These are phyloP conservation scores for Diaporthe nobilis DNA, from an alignment of 2,329 filamentous ascomycete species.

Conservation along the genomic window DNA sequence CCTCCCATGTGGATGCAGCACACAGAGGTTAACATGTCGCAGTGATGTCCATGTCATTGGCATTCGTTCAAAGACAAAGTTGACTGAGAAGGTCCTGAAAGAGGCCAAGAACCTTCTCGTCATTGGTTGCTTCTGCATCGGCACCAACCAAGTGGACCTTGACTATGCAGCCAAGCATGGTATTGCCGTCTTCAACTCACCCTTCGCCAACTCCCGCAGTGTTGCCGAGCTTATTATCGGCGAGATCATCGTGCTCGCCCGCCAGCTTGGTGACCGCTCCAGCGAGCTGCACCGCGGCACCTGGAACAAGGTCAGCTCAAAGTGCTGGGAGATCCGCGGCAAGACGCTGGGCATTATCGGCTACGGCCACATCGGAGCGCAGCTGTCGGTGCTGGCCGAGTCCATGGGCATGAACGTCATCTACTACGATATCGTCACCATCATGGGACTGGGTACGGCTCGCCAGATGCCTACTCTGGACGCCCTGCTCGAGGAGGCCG, in stretches of 20 bases:
- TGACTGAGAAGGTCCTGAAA: conserved; percentile 85
- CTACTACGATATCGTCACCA: conserved; percentile 94
- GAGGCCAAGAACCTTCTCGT: conserved; percentile 96
- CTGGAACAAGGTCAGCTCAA: conserved; percentile 98
- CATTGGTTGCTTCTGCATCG: conserved; percentile 98
- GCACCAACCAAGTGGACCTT: conserved; percentile 94
- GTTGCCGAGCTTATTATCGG: conserved; percentile 96
- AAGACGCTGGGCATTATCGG: conserved; percentile 98
- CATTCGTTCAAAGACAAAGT: conserved; percentile 97
- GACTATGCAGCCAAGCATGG: conserved; percentile 86
- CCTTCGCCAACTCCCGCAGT: conserved; percentile 97
- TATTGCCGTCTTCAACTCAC: conserved; percentile 99
- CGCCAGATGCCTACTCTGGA: conserved; percentile 85
- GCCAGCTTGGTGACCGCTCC: conserved; percentile 93
- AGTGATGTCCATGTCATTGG: conserved; percentile 98
- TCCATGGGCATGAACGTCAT: conserved; percentile 98
- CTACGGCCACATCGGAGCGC: conserved; percentile 97
- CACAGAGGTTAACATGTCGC: conserved; percentile 44
- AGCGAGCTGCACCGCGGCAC: conserved; percentile 93
- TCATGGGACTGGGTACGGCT: conserved; percentile 94
- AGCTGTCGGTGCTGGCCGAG: conserved; percentile 94
- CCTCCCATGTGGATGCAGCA: background rate
- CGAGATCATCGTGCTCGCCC: conserved; percentile 91
- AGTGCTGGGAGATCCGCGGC: conserved; percentile 98
- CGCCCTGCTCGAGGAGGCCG: conserved; percentile 81